Percentiles rank a stretch among this genome's conserved stretches.
These are phyloP conservation scores for Tetracladium marchalianum DNA, from an alignment of 495 filamentous ascomycete species.

Conservation along the genomic window DNA sequence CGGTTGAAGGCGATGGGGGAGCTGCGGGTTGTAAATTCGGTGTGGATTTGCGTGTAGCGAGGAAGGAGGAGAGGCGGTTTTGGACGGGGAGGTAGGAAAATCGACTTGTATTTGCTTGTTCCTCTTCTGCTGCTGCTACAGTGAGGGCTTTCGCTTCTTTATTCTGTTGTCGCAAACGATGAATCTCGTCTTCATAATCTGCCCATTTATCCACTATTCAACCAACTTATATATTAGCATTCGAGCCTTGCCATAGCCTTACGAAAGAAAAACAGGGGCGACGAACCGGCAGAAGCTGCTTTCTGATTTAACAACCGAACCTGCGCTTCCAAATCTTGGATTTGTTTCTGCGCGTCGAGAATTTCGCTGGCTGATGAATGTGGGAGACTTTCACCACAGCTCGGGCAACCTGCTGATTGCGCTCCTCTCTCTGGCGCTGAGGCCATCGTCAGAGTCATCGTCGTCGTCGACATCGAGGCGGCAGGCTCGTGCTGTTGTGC, in stretches of 20 bases:
- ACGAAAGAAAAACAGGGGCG: neutral
- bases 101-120: slow-evolving; percentile 26
- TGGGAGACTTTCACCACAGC: slow-evolving; percentile 17
- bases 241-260: neutral
- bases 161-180: slow-evolving; percentile 21
- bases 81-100: slow-evolving; percentile 25
- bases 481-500: slow-evolving; percentile 1
- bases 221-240: neutral
- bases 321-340: slow-evolving; percentile 75
- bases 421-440: neutral
- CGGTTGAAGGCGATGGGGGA: slow-evolving; percentile 22
- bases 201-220: slow-evolving; percentile 57
- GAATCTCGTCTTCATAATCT: slow-evolving; percentile 89
- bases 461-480: slow-evolving; percentile 6
- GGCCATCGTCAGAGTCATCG: slow-evolving; percentile 18
- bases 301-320: slow-evolving; percentile 65
- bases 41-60: slow-evolving; percentile 47
- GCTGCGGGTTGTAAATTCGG: slow-evolving; percentile 21
- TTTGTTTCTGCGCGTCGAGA: slow-evolving; percentile 50
- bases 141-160: slow-evolving; percentile 30
- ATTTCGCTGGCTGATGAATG: slow-evolving; percentile 10
- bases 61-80: slow-evolving; percentile 53
- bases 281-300: slow-evolving; percentile 64
- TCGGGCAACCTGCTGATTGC: slow-evolving; percentile 8
- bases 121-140: slow-evolving; percentile 20